Percentiles rank a stretch among this genome's conserved stretches.
Conservation (phyloP, 371 early-diverging fungal species). For the Syncephalastrum contaminatum region DNA sequence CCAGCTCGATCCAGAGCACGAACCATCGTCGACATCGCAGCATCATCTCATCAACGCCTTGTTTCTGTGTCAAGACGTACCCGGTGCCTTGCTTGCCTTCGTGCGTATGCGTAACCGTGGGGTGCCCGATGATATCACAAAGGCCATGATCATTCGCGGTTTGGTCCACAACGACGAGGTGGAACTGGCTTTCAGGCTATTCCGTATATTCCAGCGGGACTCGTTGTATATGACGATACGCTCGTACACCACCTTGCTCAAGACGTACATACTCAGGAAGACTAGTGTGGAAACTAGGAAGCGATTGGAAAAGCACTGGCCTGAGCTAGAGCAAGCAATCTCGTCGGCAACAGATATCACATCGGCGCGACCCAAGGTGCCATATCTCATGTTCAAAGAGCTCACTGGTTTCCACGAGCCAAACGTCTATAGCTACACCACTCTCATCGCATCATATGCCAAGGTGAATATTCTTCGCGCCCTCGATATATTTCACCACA, state of each 20-base stretch:
- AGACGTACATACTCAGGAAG: slow-evolving; percentile 21
- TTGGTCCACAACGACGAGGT: slow-evolving; percentile 36
- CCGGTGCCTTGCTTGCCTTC: slow-evolving; percentile 36
- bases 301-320: neutral
- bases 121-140: slow-evolving; percentile 39
- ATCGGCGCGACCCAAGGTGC: no score
- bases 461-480: slow-evolving; percentile 35
- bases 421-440: slow-evolving; percentile 47
- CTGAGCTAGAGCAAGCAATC: neutral
- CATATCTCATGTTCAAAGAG: slow-evolving; percentile 31
- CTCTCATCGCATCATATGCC: slow-evolving; percentile 47
- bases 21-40: slow-evolving; percentile 14
- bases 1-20: neutral
- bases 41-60: slow-evolving; percentile 33
- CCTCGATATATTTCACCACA: slow-evolving; percentile 35
- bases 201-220: slow-evolving; percentile 24
- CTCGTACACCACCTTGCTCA: slow-evolving; percentile 35
- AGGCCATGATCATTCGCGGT: slow-evolving; percentile 45
- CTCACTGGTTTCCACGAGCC: slow-evolving; percentile 42
- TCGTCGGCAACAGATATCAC: neutral
- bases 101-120: slow-evolving; percentile 26
- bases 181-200: slow-evolving; percentile 38
- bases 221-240: slow-evolving; percentile 34
- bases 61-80: slow-evolving; percentile 44
- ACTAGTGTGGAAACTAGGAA: neutral